Percentiles rank a stretch among this genome's conserved stretches.
These are phyloP conservation scores for Botryotinia globosa DNA, from an alignment of 2,329 filamentous ascomycete species.

Conservation along the genomic window DNA sequence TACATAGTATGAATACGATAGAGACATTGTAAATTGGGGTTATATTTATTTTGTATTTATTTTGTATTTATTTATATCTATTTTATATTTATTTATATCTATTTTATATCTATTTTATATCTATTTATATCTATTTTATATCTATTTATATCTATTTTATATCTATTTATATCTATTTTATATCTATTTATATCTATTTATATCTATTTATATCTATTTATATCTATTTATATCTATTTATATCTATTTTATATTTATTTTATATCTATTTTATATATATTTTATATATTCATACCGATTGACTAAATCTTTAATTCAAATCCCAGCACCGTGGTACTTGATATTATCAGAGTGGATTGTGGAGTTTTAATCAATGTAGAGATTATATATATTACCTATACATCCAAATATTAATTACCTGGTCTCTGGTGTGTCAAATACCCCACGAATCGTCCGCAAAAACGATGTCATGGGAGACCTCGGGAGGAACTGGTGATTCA, in stretches of 20 bases:
- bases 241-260: no score
- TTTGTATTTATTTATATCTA: not conserved
- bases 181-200: no score
- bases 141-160: not conserved
- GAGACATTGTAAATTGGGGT: not conserved
- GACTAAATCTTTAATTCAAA: not conserved
- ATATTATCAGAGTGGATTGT: not conserved
- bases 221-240: not conserved
- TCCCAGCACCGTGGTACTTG: conserved; percentile 1
- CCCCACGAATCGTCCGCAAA: conserved; percentile 7
- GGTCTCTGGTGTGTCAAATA: not conserved
- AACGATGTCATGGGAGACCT: conserved; percentile 19
- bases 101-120: no score
- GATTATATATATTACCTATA: not conserved
- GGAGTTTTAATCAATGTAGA: no score
- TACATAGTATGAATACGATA: no score
- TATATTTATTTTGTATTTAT: no score
- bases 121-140: no score
- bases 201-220: not conserved
- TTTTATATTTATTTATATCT: no score
- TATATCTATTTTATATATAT: no score
- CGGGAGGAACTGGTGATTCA: conserved; percentile 7
- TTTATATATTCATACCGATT: not conserved
- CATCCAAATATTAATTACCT: no score
- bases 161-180: no score